Evolutionary conservation across 176 grass and related monocot species (phyloP).

Genomic region (Bothriochloa decipiens): DNA sequence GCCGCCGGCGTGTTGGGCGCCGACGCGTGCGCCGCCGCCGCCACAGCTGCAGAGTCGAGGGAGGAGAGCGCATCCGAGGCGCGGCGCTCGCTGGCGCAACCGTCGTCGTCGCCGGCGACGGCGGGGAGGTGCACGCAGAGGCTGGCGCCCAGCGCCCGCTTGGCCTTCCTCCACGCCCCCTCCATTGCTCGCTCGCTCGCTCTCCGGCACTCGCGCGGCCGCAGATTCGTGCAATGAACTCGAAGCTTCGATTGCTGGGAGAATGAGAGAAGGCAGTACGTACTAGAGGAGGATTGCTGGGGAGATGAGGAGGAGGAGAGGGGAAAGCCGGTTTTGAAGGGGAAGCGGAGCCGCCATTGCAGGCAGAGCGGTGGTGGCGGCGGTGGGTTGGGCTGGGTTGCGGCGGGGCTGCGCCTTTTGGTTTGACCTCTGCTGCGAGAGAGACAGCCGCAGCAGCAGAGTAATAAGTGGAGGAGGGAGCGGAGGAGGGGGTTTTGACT

Average conservation of each 20-base stretch:
- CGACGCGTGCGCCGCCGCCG: constrained; percentile 24
- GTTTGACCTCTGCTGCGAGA: constrained; percentile 57
- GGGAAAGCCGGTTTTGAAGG: constrained; percentile 46
- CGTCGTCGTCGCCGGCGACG: constrained; percentile 40
- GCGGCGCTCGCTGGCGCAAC: constrained; percentile 38
- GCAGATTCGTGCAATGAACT: constrained; percentile 5
- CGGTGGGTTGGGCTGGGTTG: constrained; percentile 29
- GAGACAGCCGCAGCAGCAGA: background rate
- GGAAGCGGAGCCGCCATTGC: constrained; percentile 44
- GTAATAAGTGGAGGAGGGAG: background rate
- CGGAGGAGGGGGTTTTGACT: constrained; percentile 33
- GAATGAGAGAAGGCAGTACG: background rate
- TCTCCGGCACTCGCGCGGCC: too few relatives aligned
- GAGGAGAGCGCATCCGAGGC: constrained; percentile 50
- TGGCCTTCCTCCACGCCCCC: constrained; percentile 81
- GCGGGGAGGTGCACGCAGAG: constrained; percentile 67
- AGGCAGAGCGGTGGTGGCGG: constrained; percentile 25
- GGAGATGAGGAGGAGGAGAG: background rate
- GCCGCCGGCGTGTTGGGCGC: constrained; percentile 60
- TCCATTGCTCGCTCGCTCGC: constrained; percentile 48
- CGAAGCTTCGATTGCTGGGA: background rate
- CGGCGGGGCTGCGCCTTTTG: constrained; percentile 46
- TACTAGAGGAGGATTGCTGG: background rate
- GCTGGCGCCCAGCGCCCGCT: constrained; percentile 63
- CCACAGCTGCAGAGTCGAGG: constrained; percentile 10